Conservation (phyloP, 306 rosid species). For the Prunus salicina region DNA sequence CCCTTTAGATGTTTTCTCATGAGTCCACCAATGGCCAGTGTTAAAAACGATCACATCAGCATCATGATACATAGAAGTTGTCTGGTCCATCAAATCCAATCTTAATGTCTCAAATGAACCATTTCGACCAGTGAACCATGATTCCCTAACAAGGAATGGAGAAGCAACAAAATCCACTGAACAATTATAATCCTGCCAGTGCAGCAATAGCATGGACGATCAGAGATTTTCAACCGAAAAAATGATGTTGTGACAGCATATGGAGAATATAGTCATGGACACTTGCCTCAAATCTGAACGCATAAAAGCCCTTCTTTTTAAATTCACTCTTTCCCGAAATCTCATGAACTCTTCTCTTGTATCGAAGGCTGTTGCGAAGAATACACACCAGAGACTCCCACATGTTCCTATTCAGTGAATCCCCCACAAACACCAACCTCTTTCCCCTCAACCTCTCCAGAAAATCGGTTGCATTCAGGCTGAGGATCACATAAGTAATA, state of each 20-base stretch:
- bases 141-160: conserved; percentile 82
- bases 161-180: conserved; percentile 83
- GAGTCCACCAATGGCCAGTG: conserved; percentile 99
- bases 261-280: background rate
- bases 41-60: conserved; percentile 85
- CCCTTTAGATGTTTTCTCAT: conserved; percentile 95
- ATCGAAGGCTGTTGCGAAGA: conserved; percentile 54
- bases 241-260: background rate
- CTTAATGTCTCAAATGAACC: conserved; percentile 76
- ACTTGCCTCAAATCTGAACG: conserved; percentile 93
- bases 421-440: conserved; percentile 85
- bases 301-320: conserved; percentile 51
- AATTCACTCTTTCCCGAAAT: conserved; percentile 76
- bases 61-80: conserved; percentile 64
- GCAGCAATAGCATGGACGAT: conserved; percentile 8
- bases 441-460: conserved; percentile 75
- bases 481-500: conserved; percentile 31
- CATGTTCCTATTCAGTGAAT: conserved; percentile 93
- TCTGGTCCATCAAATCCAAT: conserved; percentile 85
- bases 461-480: conserved; percentile 88
- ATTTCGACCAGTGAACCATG: conserved; percentile 52
- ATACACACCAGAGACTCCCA: conserved; percentile 94
- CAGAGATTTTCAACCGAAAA: conserved; percentile 11
- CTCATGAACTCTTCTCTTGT: conserved; percentile 69
- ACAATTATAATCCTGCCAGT: conserved; percentile 79